phyloP scores from a whole-genome alignment of 164 flowering plant species.

The Akebia trifoliata region DNA sequence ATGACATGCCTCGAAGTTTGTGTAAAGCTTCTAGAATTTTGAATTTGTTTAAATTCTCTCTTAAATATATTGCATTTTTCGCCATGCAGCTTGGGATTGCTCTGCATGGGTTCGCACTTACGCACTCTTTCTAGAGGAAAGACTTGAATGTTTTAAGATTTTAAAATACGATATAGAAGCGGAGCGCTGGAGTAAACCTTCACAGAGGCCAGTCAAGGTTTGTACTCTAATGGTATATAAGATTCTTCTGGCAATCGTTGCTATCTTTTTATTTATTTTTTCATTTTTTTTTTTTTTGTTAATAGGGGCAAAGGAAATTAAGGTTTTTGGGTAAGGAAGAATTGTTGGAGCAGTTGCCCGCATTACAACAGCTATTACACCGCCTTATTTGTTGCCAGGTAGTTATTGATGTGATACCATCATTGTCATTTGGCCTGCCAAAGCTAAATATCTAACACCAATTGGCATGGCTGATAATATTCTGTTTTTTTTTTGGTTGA shows the following conservation, averaged over 20 bases:
- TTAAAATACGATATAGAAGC: not conserved
- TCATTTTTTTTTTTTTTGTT: slow-evolving; percentile 1
- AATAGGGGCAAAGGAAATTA: slow-evolving; percentile 81
- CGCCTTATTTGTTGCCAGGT: slow-evolving; percentile 97
- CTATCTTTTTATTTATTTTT: not conserved
- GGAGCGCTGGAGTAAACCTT: not conserved
- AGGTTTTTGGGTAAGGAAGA: slow-evolving; percentile 77
- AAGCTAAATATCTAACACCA: too few species aligned
- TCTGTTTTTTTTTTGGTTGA: too few species aligned
- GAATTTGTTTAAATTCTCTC: too few species aligned
- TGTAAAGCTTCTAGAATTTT: too few species aligned
- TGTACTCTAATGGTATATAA: too few species aligned
- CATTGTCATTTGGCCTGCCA: too few species aligned
- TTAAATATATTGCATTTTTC: too few species aligned
- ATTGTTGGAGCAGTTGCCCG: slow-evolving; percentile 86
- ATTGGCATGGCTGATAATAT: too few species aligned
- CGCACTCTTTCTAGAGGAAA: not conserved
- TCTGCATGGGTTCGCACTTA: slow-evolving; percentile 1
- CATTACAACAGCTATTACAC: slow-evolving; percentile 76
- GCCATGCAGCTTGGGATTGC: not conserved
- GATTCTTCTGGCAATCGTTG: not conserved
- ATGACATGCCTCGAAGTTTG: too few species aligned
- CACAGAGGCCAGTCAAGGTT: not conserved
- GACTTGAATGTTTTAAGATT: not conserved
- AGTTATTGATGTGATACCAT: too few species aligned